Percentiles rank a stretch among this genome's conserved stretches.
These are phyloP conservation scores for Coemansia furcata DNA, from an alignment of 192 early-diverging fungal genomes.

Conservation along the genomic window DNA sequence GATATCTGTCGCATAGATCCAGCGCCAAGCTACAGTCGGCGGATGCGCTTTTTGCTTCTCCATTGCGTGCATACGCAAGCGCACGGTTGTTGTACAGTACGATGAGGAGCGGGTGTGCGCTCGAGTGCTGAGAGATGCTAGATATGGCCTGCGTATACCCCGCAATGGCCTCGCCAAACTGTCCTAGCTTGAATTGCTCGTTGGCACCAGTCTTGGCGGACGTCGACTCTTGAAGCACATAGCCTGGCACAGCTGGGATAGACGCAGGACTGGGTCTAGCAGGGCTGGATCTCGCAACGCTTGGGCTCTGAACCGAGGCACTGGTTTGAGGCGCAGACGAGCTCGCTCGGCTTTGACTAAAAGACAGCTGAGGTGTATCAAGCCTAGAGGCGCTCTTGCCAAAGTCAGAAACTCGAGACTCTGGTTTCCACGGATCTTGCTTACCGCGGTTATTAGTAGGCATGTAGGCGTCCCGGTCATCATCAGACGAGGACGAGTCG, in stretches of 20 bases:
- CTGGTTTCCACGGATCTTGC: background rate
- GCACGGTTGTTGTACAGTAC: slow-evolving; percentile 85
- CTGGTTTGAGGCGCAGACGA: background rate
- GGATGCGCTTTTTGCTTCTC: slow-evolving; percentile 70
- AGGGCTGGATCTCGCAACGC: background rate
- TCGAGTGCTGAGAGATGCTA: slow-evolving; percentile 53
- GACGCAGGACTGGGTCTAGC: background rate
- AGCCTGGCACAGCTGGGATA: slow-evolving; percentile 18
- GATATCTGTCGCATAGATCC: slow-evolving; percentile 29
- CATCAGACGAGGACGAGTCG: slow-evolving; percentile 26
- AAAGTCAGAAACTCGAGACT: background rate
- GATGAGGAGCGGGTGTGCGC: slow-evolving; percentile 60
- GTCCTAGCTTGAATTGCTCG: slow-evolving; percentile 82
- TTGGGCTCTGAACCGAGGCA: background rate
- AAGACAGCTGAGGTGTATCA: background rate
- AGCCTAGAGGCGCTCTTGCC: background rate
- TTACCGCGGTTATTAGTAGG: slow-evolving; percentile 28
- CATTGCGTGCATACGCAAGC: slow-evolving; percentile 74
- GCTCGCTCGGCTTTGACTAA: background rate
- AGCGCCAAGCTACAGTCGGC: slow-evolving; percentile 65
- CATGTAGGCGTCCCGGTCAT: slow-evolving; percentile 26
- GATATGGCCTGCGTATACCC: slow-evolving; percentile 69
- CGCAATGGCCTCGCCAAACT: slow-evolving; percentile 77
- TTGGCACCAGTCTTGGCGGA: slow-evolving; percentile 67
- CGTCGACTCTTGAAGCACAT: slow-evolving; percentile 12